Conservation (phyloP, 2,329 filamentous ascomycete genomes). For the Hymenoscyphus salicellus region DNA sequence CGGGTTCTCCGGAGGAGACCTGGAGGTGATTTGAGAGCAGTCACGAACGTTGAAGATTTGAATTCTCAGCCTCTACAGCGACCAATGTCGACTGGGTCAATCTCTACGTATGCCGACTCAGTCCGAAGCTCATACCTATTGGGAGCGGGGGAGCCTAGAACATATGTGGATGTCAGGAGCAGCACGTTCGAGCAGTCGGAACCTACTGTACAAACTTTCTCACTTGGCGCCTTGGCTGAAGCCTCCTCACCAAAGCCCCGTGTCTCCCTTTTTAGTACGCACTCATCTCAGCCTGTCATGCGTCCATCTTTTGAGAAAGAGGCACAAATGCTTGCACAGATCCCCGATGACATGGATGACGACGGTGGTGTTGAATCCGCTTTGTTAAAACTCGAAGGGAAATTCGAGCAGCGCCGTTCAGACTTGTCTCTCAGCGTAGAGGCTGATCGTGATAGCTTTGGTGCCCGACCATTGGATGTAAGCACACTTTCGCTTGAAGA, state of each 20-base stretch:
- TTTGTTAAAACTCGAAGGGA: constrained; percentile 86
- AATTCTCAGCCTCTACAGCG: constrained; percentile 49
- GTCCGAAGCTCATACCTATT: constrained; percentile 54
- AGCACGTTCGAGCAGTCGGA: constrained; percentile 40
- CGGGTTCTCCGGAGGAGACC: constrained; percentile 68
- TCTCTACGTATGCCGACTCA: constrained; percentile 60
- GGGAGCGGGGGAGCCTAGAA: constrained; percentile 38
- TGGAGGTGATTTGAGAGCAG: constrained; percentile 71
- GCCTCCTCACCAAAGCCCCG: constrained; percentile 43
- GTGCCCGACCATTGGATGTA: constrained; percentile 24
- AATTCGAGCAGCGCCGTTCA: constrained; percentile 57
- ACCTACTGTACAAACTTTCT: constrained; percentile 48
- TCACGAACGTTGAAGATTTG: constrained; percentile 61
- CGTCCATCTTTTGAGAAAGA: constrained; percentile 82
- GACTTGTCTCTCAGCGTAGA: constrained; percentile 24
- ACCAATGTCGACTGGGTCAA: constrained; percentile 57
- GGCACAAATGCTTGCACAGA: constrained; percentile 79
- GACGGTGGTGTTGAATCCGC: constrained; percentile 93
- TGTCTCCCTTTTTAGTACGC: constrained; percentile 58
- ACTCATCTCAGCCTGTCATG: constrained; percentile 61
- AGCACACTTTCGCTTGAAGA: constrained; percentile 25
- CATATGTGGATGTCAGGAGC: constrained; percentile 46
- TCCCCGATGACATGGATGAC: constrained; percentile 75
- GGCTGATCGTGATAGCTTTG: constrained; percentile 31
- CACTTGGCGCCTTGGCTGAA: constrained; percentile 57